Conservation (phyloP, 2,329 filamentous ascomycete genomes). For the Calonectria honghensis region DNA sequence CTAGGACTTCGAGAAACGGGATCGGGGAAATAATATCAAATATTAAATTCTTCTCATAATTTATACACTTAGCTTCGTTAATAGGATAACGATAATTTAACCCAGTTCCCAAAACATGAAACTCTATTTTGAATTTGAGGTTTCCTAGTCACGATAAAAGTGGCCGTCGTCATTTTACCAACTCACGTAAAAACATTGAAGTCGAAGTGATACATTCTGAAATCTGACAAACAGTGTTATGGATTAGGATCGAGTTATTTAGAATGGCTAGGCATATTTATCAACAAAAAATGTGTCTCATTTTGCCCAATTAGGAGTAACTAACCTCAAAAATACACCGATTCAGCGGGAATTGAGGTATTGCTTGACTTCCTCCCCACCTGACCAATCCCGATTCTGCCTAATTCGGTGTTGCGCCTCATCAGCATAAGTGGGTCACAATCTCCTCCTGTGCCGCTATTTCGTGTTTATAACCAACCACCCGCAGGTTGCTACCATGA, state of each 20-base stretch:
- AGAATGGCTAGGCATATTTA: neutral
- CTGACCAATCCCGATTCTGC: slow-evolving; percentile 1
- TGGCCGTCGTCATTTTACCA: too few species aligned
- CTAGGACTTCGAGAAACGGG: neutral
- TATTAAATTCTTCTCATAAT: neutral
- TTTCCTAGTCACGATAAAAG: too few species aligned
- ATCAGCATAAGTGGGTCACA: neutral
- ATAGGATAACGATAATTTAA: neutral
- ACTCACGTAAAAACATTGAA: accelerated
- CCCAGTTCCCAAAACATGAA: neutral
- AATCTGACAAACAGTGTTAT: too few species aligned
- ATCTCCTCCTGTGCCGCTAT: neutral
- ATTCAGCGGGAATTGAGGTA: neutral
- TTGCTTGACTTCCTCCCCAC: neutral
- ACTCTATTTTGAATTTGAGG: neutral
- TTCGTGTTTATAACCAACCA: neutral
- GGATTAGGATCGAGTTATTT: neutral
- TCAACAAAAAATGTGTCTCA: neutral
- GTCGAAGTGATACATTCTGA: neutral
- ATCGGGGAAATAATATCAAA: neutral
- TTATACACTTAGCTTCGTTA: neutral
- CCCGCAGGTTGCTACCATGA: neutral
- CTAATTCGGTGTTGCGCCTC: neutral
- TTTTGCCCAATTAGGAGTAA: neutral
- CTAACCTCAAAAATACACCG: neutral